A percentile compares a stretch with the other conserved stretches of the same genome.
Conservation (phyloP, 2,329 filamentous ascomycete genomes). For the Tolypocladium paradoxum region DNA sequence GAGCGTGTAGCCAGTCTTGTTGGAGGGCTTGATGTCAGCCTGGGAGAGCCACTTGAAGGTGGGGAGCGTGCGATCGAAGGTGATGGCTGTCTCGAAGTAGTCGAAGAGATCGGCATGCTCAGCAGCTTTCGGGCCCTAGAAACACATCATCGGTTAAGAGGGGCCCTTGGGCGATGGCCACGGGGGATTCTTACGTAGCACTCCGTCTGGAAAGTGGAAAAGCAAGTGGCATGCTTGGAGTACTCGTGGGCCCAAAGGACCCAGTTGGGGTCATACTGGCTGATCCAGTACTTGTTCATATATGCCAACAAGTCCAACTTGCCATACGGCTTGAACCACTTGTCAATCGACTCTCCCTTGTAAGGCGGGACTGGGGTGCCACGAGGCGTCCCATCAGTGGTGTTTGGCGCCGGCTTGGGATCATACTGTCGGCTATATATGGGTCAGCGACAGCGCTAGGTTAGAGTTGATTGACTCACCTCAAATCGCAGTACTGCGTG, state of each 20-base stretch:
- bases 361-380: conserved; percentile 46
- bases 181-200: conserved; percentile 37
- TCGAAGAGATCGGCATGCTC: conserved; percentile 50
- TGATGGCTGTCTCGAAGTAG: conserved; percentile 50
- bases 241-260: conserved; percentile 59
- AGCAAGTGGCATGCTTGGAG: conserved; percentile 59
- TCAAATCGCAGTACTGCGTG: conserved; percentile 57
- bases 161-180: background rate
- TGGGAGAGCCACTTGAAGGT: conserved; percentile 50
- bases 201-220: conserved; percentile 50
- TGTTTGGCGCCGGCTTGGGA: conserved; percentile 49
- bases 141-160: too few relatives aligned
- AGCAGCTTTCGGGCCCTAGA: conserved; percentile 37
- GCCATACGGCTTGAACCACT: conserved; percentile 47
- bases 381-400: conserved; percentile 43
- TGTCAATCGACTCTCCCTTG: conserved; percentile 44
- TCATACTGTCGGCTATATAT: conserved; percentile 47
- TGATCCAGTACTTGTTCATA: conserved; percentile 58
- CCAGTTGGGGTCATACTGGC: conserved; percentile 41
- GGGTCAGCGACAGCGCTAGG: background rate
- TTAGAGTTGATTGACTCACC: conserved; percentile 8
- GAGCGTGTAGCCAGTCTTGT: conserved; percentile 45
- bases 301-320: conserved; percentile 49
- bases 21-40: conserved; percentile 44
- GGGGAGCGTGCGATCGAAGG: conserved; percentile 46